Base-by-base conservation (phyloP, 345 rosid species). In the Gossypium longicalyx region DNA sequence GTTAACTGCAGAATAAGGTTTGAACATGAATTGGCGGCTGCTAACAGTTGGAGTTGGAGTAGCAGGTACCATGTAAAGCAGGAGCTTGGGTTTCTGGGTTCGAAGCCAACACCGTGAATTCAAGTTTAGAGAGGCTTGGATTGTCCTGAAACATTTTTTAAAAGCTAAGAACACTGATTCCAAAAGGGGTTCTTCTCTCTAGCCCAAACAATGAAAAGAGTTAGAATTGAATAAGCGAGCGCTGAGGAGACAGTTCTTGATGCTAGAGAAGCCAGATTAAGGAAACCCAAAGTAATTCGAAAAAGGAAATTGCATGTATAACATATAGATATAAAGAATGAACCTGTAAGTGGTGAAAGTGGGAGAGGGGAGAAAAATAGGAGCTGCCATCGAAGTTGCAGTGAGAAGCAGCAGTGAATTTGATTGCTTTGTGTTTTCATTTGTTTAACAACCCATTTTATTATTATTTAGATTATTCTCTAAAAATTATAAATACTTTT, bases 61-160 rank as follows among this genome's bases (percentile, higher is more conserved):
- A 43, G 64, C 41, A 17, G 85, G 86, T 62, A 76, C 68, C 78
- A 76, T 59, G 83, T 81, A 86, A 71, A 79, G 70, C 72, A 82
- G 80, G 72, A 78, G 72, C 12, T 70, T 75, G 29, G 81, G 79
- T 75, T 38, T 74, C 64, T 78, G 85, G 12, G 16, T 48, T 48
- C 52, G 12, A 48, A 48, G 60, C 47, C 72, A 51, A 1, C 13
- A 29, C 56, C 29, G 25, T 29, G 60, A 52, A 52, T 51, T 45
- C 60, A 52, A 69, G 60, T 69, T 69, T 2, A 51, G 22, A 49
- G 72, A 68, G 23, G 51, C 44, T 16, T 2, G 52, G 16, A 10
- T 52, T 52, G 47, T 69, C 73, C 73, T 69, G 73, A 69, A 69
- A 51, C 19, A 11, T 9, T 17, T 25, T 4, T 27, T 7, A 51